These are phyloP conservation scores for Floccularia luteovirens DNA, from an alignment of 768 basidiomycete genomes.

Conservation along the genomic window DNA sequence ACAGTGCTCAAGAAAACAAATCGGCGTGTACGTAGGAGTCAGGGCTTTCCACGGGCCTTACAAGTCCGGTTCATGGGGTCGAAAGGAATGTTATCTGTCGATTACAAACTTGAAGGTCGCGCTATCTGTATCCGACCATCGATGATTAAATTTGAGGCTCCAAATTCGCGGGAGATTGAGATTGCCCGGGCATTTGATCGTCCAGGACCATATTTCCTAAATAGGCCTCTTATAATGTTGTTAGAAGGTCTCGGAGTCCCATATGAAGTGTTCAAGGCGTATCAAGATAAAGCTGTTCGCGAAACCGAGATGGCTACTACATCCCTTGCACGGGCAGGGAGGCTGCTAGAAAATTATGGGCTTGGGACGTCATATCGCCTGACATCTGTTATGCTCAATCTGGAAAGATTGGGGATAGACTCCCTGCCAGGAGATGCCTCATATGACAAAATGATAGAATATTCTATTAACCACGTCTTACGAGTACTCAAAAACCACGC, in stretches of 20 bases:
- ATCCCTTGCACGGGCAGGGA: conserved; percentile 36
- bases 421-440: conserved; percentile 32
- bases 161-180: conserved; percentile 40
- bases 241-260: conserved; percentile 51
- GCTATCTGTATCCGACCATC: conserved; percentile 45
- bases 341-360: conserved; percentile 46
- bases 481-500: conserved; percentile 59
- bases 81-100: conserved; percentile 58
- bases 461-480: conserved; percentile 54
- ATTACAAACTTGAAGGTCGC: conserved; percentile 42
- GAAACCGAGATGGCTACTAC: conserved; percentile 34
- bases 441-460: conserved; percentile 43
- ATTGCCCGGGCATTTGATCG: conserved; percentile 59
- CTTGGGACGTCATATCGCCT: conserved; percentile 52
- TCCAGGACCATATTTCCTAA: conserved; percentile 49
- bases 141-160: conserved; percentile 63
- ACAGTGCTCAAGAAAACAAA: conserved; percentile 29
- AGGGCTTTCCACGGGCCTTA: conserved; percentile 37
- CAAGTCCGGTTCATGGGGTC: conserved; percentile 60
- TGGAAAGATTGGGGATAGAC: conserved; percentile 39
- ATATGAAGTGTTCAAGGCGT: conserved; percentile 40
- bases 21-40: conserved; percentile 20
- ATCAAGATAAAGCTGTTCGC: conserved; percentile 44
- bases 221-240: conserved; percentile 64
- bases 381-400: conserved; percentile 38